Conservation (phyloP, 306 rosid species). For the Clitoria ternatea region DNA sequence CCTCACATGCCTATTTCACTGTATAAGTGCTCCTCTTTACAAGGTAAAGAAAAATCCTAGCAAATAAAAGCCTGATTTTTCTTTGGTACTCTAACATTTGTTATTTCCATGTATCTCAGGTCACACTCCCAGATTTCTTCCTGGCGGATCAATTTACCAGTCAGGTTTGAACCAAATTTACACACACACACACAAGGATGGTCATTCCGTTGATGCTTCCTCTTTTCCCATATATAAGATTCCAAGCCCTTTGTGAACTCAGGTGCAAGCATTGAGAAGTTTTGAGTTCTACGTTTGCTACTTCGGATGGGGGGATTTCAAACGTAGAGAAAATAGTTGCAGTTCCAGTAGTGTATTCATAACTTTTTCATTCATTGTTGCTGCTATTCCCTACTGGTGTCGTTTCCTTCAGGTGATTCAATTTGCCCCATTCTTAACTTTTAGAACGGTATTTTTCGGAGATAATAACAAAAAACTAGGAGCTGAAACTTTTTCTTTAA, state of each 20-base stretch:
- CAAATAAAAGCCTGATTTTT: background rate
- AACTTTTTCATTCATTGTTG: constrained; percentile 48
- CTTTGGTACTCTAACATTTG: background rate
- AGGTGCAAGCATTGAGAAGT: constrained; percentile 75
- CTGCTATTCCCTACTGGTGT: constrained; percentile 51
- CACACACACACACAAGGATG: background rate
- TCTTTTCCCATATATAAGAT: background rate
- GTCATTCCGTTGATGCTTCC: background rate
- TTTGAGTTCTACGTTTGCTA: constrained; percentile 67
- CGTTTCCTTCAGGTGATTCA: constrained; percentile 59
- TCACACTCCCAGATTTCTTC: constrained; percentile 66
- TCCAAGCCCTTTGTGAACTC: background rate
- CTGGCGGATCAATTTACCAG: constrained; percentile 78
- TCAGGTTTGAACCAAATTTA: constrained; percentile 40
- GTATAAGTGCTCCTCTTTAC: constrained; percentile 58
- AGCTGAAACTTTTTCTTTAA: background rate
- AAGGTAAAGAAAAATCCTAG: constrained; percentile 32
- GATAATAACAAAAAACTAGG: background rate
- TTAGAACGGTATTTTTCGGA: background rate
- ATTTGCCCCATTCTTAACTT: background rate
- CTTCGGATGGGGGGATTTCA: constrained; percentile 63
- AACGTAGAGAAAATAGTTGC: constrained; percentile 43
- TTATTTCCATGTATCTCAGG: constrained; percentile 33
- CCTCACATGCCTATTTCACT: constrained; percentile 45
- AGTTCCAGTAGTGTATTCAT: constrained; percentile 17